phyloP scores from a whole-genome alignment of 768 basidiomycete genomes.

The Boletus huronensis region DNA sequence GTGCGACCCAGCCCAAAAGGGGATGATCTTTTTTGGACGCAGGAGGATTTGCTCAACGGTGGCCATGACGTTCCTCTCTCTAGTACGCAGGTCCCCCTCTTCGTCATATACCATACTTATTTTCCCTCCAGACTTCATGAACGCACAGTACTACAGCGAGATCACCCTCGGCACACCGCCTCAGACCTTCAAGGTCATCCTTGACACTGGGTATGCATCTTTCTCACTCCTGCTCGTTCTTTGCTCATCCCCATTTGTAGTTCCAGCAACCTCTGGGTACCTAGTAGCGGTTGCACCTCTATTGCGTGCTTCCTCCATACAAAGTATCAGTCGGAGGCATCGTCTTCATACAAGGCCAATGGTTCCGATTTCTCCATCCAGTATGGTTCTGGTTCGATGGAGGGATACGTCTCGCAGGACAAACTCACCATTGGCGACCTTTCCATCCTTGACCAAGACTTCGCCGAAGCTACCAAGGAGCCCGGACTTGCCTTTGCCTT shows the following conservation, averaged over 20 bases:
- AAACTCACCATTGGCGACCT: constrained; percentile 79
- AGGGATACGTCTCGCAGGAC: constrained; percentile 92
- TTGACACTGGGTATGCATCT: constrained; percentile 77
- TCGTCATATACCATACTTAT: neutral
- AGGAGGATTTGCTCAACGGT: constrained; percentile 62
- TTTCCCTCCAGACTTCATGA: constrained; percentile 77
- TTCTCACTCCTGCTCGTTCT: constrained; percentile 18
- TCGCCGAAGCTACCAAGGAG: constrained; percentile 94
- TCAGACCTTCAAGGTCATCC: constrained; percentile 89
- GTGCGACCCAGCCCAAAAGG: constrained; percentile 45
- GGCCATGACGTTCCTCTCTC: constrained; percentile 87
- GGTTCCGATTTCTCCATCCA: constrained; percentile 86
- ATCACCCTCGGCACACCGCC: constrained; percentile 82
- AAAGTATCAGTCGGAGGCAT: constrained; percentile 81
- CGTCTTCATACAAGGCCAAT: constrained; percentile 86
- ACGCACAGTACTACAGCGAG: constrained; percentile 94
- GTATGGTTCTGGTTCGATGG: constrained; percentile 96
- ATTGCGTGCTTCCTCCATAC: constrained; percentile 92
- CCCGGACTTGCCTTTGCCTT: constrained; percentile 98
- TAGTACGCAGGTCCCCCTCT: constrained; percentile 37
- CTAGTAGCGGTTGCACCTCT: constrained; percentile 73
- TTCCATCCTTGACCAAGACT: constrained; percentile 68
- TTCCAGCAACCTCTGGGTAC: constrained; percentile 94
- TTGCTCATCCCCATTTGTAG: constrained; percentile 34
- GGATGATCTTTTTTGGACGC: constrained; percentile 77